Base-by-base conservation (phyloP, 805 yeast species). In the Saccharomycopsis microspora region DNA sequence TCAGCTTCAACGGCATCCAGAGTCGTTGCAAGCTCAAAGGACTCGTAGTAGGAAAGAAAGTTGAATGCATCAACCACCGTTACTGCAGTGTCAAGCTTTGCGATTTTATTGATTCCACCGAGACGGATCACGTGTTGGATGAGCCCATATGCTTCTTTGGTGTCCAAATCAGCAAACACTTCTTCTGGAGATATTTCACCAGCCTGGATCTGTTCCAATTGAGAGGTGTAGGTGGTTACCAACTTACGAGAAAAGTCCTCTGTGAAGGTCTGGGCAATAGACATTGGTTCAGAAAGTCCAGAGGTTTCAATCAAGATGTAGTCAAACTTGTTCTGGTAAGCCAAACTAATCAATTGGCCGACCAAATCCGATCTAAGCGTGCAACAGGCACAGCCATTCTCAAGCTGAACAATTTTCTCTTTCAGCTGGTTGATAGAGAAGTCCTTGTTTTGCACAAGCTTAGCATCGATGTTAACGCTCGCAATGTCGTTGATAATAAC, bases 281-380 rank as follows among this genome's bases (percentile, higher is more conserved):
- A 74, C 73, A 69, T 68, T 32, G 75, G 75, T 54, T 71, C 76
- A 27, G 71, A 65, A 30, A 71, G 67, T 32, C 75, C 75, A 3
- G 75, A 68, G 5, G 70, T 64, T 54, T 71, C 76, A 39, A 71
- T 71, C 5, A 71, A 59, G 40, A 71, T 66, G 51, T 71, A 70
- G 40, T 71, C 65, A 42, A 65, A 68, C 34, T 60, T 61, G 7
- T 65, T 66, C 5, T 56, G 49, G 32, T 58, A 59, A 11, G 69
- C 69, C 11, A 71, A 55, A 3, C 55, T 44, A 4, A 67, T 65
- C 48, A 71, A 57, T 51, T 71, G 75, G 43, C 69, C 74, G 11
- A 71, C 56, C 44, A 71, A 56, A 53, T 71, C 75, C 5, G 73
- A 74, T 44, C 75, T 60, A 40, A 71, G 60, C 1, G 75, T 70